phyloP scores from a whole-genome alignment of 495 filamentous ascomycete species.

The Antarctomyces pellizariae region DNA sequence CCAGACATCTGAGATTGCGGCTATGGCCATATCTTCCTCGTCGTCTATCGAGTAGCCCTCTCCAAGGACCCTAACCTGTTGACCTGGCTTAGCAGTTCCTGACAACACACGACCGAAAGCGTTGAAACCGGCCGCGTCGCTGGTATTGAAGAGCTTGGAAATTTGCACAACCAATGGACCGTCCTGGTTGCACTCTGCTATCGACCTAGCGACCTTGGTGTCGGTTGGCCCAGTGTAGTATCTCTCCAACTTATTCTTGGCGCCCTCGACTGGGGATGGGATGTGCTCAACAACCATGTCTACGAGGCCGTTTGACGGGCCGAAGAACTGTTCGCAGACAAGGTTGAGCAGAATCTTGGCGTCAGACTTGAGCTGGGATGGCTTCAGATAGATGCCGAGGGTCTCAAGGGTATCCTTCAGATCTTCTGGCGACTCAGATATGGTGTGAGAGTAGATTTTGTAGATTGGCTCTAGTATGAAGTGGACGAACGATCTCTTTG shows the following conservation, averaged over 20 bases:
- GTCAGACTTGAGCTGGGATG: conserved; percentile 72
- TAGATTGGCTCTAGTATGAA: conserved; percentile 94
- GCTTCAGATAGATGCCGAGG: conserved; percentile 69
- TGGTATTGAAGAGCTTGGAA: conserved; percentile 75
- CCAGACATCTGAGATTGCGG: conserved; percentile 75
- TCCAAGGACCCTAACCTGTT: conserved; percentile 75
- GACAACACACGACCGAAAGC: conserved; percentile 86
- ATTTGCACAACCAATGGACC: conserved; percentile 78
- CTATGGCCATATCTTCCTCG: conserved; percentile 87
- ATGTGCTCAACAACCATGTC: conserved; percentile 87
- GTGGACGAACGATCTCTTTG: conserved; percentile 76
- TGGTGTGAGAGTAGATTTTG: conserved; percentile 89
- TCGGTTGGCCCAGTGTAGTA: conserved; percentile 96
- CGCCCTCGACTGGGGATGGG: conserved; percentile 66
- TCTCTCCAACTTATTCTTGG: conserved; percentile 46
- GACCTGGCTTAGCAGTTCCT: conserved; percentile 61
- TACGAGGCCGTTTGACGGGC: conserved; percentile 69
- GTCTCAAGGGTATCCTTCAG: conserved; percentile 57
- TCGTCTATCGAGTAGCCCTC: conserved; percentile 94
- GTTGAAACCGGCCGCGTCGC: conserved; percentile 70
- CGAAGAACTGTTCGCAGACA: conserved; percentile 92
- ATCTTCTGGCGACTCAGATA: conserved; percentile 75
- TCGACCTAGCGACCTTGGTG: conserved; percentile 55
- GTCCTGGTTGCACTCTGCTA: conserved; percentile 65
- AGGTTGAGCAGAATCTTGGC: conserved; percentile 71